Conservation (phyloP, 139 green algal genomes). For the Raphidocelis subcapitata region DNA sequence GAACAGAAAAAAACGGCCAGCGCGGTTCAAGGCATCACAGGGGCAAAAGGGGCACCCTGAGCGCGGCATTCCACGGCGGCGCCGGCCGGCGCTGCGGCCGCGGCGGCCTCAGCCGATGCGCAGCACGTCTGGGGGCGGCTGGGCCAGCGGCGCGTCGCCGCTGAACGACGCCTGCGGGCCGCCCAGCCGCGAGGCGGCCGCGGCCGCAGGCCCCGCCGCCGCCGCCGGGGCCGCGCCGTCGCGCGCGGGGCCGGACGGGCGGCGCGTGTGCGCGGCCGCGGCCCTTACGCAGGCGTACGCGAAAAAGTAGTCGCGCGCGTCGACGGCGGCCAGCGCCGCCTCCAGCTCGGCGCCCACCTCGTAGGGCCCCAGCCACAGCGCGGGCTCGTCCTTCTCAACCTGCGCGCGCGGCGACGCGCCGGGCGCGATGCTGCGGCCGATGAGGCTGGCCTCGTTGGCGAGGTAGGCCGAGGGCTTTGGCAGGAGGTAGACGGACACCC, state of each 20-base stretch:
- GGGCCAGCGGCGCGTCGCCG: no score
- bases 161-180: no score
- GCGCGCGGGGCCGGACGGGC: background rate
- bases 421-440: background rate
- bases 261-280: background rate
- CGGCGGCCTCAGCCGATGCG: no score
- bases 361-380: constrained; percentile 30
- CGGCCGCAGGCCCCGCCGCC: no score
- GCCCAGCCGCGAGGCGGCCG: no score
- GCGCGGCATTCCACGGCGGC: no score
- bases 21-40: no score
- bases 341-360: background rate
- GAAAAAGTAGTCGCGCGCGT: constrained; percentile 33
- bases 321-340: constrained; percentile 12
- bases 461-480: constrained; percentile 39
- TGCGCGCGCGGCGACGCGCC: background rate
- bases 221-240: no score
- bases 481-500: constrained; percentile 30
- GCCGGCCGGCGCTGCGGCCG: no score
- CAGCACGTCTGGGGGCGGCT: no score
- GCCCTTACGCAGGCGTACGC: constrained; percentile 26
- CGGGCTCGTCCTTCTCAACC: constrained; percentile 34
- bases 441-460: constrained; percentile 13
- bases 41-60: no score
- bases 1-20: no score